These are phyloP conservation scores for Mangifera indica DNA, from an alignment of 345 rosid species.

Conservation along the genomic window DNA sequence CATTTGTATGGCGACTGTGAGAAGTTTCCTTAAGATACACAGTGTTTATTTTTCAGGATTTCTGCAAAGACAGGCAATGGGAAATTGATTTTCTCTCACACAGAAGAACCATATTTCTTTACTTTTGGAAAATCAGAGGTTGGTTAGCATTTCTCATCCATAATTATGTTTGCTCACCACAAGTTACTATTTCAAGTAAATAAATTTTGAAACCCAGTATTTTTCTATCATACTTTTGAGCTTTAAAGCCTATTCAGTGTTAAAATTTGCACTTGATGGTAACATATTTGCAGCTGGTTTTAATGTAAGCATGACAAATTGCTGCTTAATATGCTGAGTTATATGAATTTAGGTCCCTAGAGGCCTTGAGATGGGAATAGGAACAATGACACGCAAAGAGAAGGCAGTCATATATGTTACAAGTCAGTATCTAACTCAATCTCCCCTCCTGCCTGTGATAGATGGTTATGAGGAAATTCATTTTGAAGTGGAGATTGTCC, in stretches of 20 bases:
- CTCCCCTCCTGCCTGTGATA: slow-evolving; percentile 56
- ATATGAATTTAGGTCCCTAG: slow-evolving; percentile 67
- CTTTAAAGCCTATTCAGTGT: background rate
- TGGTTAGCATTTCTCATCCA: slow-evolving; percentile 24
- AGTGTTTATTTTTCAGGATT: slow-evolving; percentile 49
- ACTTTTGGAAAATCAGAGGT: slow-evolving; percentile 97
- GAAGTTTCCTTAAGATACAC: slow-evolving; percentile 14
- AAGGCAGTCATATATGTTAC: slow-evolving; percentile 84
- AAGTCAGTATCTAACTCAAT: slow-evolving; percentile 62
- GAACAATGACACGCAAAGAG: slow-evolving; percentile 85
- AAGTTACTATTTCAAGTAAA: background rate
- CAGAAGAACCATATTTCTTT: slow-evolving; percentile 75
- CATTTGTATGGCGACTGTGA: slow-evolving; percentile 9
- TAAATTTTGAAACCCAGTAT: background rate
- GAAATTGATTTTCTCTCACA: slow-evolving; percentile 48
- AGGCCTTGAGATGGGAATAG: slow-evolving; percentile 97
- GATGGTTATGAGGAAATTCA: slow-evolving; percentile 82
- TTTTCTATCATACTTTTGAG: background rate
- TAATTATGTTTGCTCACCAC: background rate
- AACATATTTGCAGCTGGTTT: background rate
- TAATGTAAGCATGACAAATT: slow-evolving; percentile 8
- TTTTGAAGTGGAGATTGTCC: slow-evolving; percentile 91
- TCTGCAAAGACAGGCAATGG: slow-evolving; percentile 81
- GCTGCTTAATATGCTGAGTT: slow-evolving; percentile 16
- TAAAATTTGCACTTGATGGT: background rate